phyloP scores from a whole-genome alignment of 225 moss, liverwort and hornwort species.

The Takakia lepidozioides region DNA sequence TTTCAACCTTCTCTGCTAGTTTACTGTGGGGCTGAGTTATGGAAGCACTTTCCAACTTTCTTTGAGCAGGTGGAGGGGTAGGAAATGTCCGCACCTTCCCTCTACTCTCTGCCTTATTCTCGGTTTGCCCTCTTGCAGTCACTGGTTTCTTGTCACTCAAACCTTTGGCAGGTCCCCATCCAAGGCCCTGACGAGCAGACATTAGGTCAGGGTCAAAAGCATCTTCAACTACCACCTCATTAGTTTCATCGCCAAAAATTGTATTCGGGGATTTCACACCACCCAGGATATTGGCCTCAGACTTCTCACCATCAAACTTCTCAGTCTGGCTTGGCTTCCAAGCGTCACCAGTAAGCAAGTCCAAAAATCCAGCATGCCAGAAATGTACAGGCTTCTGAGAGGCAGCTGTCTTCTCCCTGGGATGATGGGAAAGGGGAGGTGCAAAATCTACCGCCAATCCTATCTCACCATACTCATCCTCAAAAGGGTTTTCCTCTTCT shows the following conservation, averaged over 20 bases:
- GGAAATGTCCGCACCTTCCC: conserved; percentile 4
- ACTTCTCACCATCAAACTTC: too few relatives aligned
- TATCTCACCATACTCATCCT: conserved; percentile 57
- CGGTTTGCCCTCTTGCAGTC: conserved; percentile 2
- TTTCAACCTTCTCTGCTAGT: not conserved
- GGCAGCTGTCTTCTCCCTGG: conserved; percentile 15
- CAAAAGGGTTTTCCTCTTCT: conserved; percentile 32
- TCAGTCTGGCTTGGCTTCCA: conserved; percentile 5
- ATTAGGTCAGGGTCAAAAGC: conserved; percentile 32
- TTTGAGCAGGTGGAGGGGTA: conserved; percentile 11
- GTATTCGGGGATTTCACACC: not conserved
- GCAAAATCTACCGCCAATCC: conserved; percentile 37
- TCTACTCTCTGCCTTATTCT: not conserved
- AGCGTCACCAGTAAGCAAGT: conserved; percentile 46
- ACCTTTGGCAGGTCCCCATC: conserved; percentile 19
- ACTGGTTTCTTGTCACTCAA: conserved; percentile 4
- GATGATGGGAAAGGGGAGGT: conserved; percentile 36
- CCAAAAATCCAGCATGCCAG: conserved; percentile 15
- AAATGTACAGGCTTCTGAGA: conserved; percentile 15
- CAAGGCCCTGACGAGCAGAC: conserved; percentile 33
- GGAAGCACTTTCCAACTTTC: conserved; percentile 22
- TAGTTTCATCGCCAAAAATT: conserved; percentile 8
- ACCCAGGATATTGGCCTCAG: too few relatives aligned
- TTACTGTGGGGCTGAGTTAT: conserved; percentile 1
- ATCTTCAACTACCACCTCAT: conserved; percentile 26